Percentiles rank a stretch among this genome's conserved stretches.
These are phyloP conservation scores for Pyrus bretschneideri DNA, from an alignment of 306 rosid species.

Conservation along the genomic window DNA sequence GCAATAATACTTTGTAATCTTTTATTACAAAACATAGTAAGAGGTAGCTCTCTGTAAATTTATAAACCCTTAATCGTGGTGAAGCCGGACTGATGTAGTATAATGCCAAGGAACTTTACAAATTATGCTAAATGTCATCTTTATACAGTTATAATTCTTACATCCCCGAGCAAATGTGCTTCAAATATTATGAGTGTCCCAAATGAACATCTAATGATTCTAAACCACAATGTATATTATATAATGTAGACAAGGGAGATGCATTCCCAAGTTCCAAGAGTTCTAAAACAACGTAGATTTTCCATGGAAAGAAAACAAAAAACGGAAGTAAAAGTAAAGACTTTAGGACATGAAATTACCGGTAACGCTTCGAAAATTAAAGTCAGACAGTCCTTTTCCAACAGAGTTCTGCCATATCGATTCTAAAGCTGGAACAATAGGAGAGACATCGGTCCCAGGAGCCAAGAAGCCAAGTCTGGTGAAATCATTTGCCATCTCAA, in stretches of 20 bases:
- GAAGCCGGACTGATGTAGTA: not conserved
- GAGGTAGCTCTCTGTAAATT: not conserved
- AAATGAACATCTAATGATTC: not conserved
- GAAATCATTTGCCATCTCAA: slow-evolving; percentile 97
- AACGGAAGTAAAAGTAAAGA: not conserved
- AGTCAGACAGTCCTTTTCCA: slow-evolving; percentile 96
- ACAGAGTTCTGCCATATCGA: slow-evolving; percentile 98
- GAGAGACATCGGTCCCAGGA: slow-evolving; percentile 94
- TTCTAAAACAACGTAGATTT: not conserved
- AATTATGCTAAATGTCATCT: not conserved
- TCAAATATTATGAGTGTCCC: not conserved
- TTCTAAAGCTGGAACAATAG: slow-evolving; percentile 92
- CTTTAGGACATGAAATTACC: slow-evolving; percentile 36
- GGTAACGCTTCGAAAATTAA: slow-evolving; percentile 86
- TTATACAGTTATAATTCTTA: not conserved
- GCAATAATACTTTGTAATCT: not conserved
- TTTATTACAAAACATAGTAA: not conserved
- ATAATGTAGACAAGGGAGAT: not conserved
- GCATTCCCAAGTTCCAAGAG: not conserved
- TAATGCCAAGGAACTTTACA: not conserved
- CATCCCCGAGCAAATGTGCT: not conserved
- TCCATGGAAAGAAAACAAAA: not conserved
- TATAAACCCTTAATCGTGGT: not conserved
- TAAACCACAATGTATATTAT: not conserved
- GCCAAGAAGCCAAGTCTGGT: slow-evolving; percentile 95